Base-by-base conservation (phyloP, 2,329 filamentous ascomycete genomes). In the Atkinsonella texensis region DNA sequence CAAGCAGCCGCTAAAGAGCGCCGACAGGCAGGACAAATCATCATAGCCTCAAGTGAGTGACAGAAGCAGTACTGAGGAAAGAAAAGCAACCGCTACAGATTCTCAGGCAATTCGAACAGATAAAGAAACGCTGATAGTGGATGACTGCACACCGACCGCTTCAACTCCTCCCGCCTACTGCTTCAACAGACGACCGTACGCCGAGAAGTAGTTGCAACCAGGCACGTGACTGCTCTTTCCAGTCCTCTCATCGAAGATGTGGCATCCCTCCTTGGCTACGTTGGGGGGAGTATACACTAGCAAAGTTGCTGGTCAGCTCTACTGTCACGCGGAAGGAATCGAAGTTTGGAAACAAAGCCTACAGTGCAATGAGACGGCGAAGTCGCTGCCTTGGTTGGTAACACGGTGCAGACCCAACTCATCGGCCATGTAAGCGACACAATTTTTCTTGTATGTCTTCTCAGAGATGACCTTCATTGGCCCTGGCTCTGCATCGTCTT, bases 371-470 rank as follows among this genome's bases (percentile, higher is more conserved):
- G 89, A 95, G 47, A 95, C 83, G 57, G 89, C 90, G 63, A 85
- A 83, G 64, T 88, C 80, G 60, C 78, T 75, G 46, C 86, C 81
- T 28, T 80, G 79, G 66, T 95, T 95, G 57, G 79, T 81, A 54
- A 95, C 84, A 50, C 83, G 81, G 69, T 96, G 90, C 42, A 96
- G 74, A 18, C 90, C 90, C 31, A 95, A 80, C 70, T 89, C 81
- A 65, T 95, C 90, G 40, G 87, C 86, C 84, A 96, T 95, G 68
- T 95, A 95, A 9, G 88, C 84, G 40, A 95, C 88, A 55, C 85
- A 73, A 57, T 91, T 84, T 62, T 84, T 74, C 48, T 74, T 70
- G 62, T 89, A 86, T 42, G 74, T 76, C 40, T 79, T 86, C 61
- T 87, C 79, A 44, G 80, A 83, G 57, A 82, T 84, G 52, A 86